Evolutionary conservation across 169 alveolate genomes (phyloP), one percentile per base, ranked within the genome.

Genomic region (Eimeria maxima): DNA sequence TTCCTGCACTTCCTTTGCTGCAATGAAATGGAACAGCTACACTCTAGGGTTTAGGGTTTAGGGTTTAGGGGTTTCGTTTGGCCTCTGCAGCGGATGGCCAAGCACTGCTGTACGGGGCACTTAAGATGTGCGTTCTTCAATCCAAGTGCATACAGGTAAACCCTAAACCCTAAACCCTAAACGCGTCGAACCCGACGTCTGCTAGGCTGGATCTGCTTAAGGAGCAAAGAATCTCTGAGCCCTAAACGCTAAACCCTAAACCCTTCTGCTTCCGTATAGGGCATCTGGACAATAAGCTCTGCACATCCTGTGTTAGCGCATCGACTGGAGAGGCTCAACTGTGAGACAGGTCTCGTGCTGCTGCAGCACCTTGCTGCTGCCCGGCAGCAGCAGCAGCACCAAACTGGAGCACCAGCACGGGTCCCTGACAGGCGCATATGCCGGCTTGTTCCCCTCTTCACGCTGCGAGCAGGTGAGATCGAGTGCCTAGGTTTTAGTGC

Each of bases 391-490:
- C 60, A 11, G 87, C 57, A 76, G 57, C 81, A 27, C 50, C 11
- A 38, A 18, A 5, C 38, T 33, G 38, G 38, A 33, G 38, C 38
- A 33, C 38, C 38, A 33, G 38, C 38, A 33, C 2, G 38, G 38
- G 38, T 1, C 38, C 38, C 38, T 33, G 38, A 33, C 38, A 33
- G 38, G 38, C 38, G 44, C 6, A 11, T 76, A 22, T 44, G 65
- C 87, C 55, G 87, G 50, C 87, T 76, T 3, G 87, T 76, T 57
- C 87, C 87, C 60, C 87, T 76, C 87, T 76, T 76, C 60, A 44
- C 87, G 38, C 87, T 76, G 63, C 20, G 63, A 10, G 20, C 55
- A 29, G 87, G 87, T 76, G 57, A 38, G 81, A n/a, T 38, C 11
- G 45, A 29, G 50, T 3, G 24, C 18, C 27, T 69, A 69, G 81